Evolutionary conservation across 1,284 basidiomycete genomes (phyloP), one percentile per base, ranked within the genome.

Genomic region (Neolentinus lepideus): DNA sequence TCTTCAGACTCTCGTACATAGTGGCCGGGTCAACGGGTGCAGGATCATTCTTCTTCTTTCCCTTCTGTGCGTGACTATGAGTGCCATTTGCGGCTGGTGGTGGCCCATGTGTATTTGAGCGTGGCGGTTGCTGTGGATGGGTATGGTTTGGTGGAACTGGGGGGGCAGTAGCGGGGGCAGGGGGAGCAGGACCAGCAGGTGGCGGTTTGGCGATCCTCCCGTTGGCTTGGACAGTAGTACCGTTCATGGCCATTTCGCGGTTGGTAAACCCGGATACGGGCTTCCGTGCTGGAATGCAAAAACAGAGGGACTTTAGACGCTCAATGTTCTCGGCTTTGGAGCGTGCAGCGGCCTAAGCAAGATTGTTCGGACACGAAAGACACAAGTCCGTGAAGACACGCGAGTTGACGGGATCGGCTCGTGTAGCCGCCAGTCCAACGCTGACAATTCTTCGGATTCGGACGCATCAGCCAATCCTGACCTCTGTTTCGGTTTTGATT

Each of bases 1-100:
- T 92, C 79, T 86, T 90, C 63, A 92, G 74, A 58, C 83, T 88
- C 69, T 92, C 89, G 66, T 91, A 91, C 86, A 92, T 89, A 52
- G 83, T 79, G 4, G 83, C 85, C 53, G 88, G 88, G 70, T 91
- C 89, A 53, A 90, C 79, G 11, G 85, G 83, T 19, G 75, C 67
- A 55, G 70, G 68, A 33, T 88, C 84, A 60, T 75, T 77, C 68
- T 81, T 85, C 75, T 86, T 86, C 79, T 85, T 88, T 63, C 69
- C 70, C 48, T 84, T 83, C 61, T 59, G 61, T 47, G 61, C 36
- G 54, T 64, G 57, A 35, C 67, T 16, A 58, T 69, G 64, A 3
- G 69, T 59, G 58, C 68, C 70, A 58, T 72, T 71, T 21, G 61
- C 63, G 11, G 64, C 57, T 2, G 65, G 53, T 33, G 43, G 60